These are phyloP conservation scores for Exidia glandulosa DNA, from an alignment of 768 basidiomycete genomes.

Conservation along the genomic window DNA sequence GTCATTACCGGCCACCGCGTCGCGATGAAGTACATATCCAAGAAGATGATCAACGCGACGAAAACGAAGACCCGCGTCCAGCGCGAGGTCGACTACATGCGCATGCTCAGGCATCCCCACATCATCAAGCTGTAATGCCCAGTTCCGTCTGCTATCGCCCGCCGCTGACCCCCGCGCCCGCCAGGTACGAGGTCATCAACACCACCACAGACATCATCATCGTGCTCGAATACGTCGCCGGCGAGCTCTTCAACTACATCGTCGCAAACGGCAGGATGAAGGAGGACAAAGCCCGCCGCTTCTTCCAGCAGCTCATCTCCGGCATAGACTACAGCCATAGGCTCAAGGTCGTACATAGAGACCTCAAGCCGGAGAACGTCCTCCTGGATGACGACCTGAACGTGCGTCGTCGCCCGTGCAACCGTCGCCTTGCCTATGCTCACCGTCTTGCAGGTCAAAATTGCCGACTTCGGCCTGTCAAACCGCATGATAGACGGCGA, in stretches of 20 bases:
- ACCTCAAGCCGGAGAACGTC: constrained; percentile 93
- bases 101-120: constrained; percentile 86
- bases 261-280: constrained; percentile 88
- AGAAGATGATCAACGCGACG: constrained; percentile 83
- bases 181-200: constrained; percentile 57
- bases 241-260: constrained; percentile 97
- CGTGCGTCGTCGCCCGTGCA: constrained; percentile 12
- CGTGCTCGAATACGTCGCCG: constrained; percentile 92
- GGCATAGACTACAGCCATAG: constrained; percentile 96
- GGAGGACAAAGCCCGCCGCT: constrained; percentile 76
- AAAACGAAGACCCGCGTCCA: constrained; percentile 88
- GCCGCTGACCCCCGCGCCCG: neutral
- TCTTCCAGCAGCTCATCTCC: constrained; percentile 98
- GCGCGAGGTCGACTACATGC: constrained; percentile 95
- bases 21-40: constrained; percentile 96
- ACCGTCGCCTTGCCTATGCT: neutral
- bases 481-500: constrained; percentile 96
- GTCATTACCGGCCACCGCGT: constrained; percentile 91
- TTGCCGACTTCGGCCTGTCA: constrained; percentile 96
- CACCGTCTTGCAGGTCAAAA: constrained; percentile 52
- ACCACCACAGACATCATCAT: constrained; percentile 95
- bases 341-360: constrained; percentile 95
- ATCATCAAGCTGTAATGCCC: constrained; percentile 83
- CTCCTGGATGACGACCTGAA: constrained; percentile 77
- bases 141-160: too few species aligned